These are phyloP conservation scores for Phellinidium pouzarii DNA, from an alignment of 1,284 basidiomycete species.

Conservation along the genomic window DNA sequence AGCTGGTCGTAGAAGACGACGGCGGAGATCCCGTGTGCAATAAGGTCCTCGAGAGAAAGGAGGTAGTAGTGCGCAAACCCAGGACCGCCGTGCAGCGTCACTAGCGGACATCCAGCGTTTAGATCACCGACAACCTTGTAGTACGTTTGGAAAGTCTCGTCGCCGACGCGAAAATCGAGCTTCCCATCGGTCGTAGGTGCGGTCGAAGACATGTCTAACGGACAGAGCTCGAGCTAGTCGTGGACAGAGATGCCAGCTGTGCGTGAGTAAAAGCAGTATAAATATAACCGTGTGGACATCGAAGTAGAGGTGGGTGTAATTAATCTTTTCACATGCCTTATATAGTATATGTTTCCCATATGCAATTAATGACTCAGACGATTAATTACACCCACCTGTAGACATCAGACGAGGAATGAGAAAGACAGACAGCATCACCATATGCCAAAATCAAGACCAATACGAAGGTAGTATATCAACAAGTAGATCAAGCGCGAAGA, in stretches of 20 bases:
- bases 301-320: no score
- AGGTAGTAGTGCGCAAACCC: constrained; percentile 35
- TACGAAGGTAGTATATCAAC: no score
- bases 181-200: constrained; percentile 24
- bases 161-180: constrained; percentile 25
- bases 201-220: not conserved
- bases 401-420: no score
- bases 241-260: not conserved
- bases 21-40: constrained; percentile 28
- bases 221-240: not conserved
- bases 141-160: constrained; percentile 36
- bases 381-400: no score
- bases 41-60: constrained; percentile 30
- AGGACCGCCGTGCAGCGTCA: constrained; percentile 42
- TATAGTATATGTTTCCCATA: no score
- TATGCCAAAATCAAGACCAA: no score
- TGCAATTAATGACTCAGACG: no score
- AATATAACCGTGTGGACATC: no score
- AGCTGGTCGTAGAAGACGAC: constrained; percentile 46
- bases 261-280: no score
- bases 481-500: no score
- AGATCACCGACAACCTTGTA: constrained; percentile 40
- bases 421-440: no score
- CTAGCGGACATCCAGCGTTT: constrained; percentile 29
- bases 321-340: no score